phyloP scores from a whole-genome alignment of 805 yeast genomes.

The Komagataella mondaviorum region DNA sequence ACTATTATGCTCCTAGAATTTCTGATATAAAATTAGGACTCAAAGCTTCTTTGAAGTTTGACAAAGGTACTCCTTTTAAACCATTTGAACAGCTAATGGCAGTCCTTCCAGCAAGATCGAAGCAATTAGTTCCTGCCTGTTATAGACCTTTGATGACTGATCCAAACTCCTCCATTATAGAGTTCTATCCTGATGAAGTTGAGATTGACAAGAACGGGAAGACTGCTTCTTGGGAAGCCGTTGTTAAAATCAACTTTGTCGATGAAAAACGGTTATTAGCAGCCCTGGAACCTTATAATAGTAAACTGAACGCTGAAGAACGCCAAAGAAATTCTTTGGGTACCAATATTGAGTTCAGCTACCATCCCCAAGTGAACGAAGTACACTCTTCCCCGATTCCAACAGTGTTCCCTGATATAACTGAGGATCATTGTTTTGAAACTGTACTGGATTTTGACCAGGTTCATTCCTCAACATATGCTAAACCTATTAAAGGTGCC shows the following conservation, averaged over 20 bases:
- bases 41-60: conserved; percentile 46
- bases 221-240: conserved; percentile 96
- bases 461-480: conserved; percentile 32
- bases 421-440: conserved; percentile 68
- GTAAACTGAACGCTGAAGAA: conserved; percentile 57
- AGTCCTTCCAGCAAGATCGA: conserved; percentile 89
- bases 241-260: conserved; percentile 83
- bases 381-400: conserved; percentile 67
- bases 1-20: conserved; percentile 90
- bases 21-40: conserved; percentile 75
- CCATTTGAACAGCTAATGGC: conserved; percentile 98
- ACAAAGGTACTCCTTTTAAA: conserved; percentile 63
- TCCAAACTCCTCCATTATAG: conserved; percentile 71
- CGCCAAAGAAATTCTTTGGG: conserved; percentile 66
- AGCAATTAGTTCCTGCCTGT: conserved; percentile 58
- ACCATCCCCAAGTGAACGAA: conserved; percentile 61
- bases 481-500: conserved; percentile 41
- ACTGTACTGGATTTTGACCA: conserved; percentile 30
- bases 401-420: conserved; percentile 64
- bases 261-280: conserved; percentile 64
- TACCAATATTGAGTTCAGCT: conserved; percentile 47
- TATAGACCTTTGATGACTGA: conserved; percentile 81
- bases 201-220: conserved; percentile 88
- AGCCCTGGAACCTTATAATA: conserved; percentile 58
- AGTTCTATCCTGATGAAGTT: conserved; percentile 83